phyloP scores from a whole-genome alignment of 2,329 filamentous ascomycete genomes.

The Helicocarpus griseus region DNA sequence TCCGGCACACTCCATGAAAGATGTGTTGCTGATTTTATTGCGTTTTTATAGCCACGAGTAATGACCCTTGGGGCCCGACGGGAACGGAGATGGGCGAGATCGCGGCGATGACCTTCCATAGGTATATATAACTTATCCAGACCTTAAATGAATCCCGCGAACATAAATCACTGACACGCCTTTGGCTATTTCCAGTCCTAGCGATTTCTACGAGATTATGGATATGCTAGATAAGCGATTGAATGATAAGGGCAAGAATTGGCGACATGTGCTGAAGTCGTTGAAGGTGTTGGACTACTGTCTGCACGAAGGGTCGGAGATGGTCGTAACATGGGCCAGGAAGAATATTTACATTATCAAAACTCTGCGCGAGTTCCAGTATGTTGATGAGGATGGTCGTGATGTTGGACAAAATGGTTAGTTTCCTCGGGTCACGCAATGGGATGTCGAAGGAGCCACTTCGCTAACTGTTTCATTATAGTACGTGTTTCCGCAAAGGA shows the following conservation, averaged over 20 bases:
- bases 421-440: conserved; percentile 20
- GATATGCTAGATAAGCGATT: conserved; percentile 98
- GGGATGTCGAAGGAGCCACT: not conserved
- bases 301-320: conserved; percentile 89
- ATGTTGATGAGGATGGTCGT: conserved; percentile 87
- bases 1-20: too few species aligned
- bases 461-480: conserved; percentile 29
- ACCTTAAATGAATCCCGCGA: too few species aligned
- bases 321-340: conserved; percentile 94
- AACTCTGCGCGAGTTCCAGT: conserved; percentile 92
- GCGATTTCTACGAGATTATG: conserved; percentile 99
- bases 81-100: conserved; percentile 99
- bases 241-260: conserved; percentile 99
- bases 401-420: conserved; percentile 95
- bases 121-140: conserved; percentile 50
- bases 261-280: conserved; percentile 95
- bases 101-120: conserved; percentile 94
- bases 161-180: too few species aligned
- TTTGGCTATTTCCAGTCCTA: too few species aligned
- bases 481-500: conserved; percentile 95
- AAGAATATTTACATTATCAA: conserved; percentile 99
- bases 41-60: conserved; percentile 72
- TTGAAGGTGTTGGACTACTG: conserved; percentile 97
- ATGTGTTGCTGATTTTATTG: not conserved
- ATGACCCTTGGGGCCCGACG: conserved; percentile 96